phyloP scores from a whole-genome alignment of 1,139 yeast species.

The Candida sanyaensis region DNA sequence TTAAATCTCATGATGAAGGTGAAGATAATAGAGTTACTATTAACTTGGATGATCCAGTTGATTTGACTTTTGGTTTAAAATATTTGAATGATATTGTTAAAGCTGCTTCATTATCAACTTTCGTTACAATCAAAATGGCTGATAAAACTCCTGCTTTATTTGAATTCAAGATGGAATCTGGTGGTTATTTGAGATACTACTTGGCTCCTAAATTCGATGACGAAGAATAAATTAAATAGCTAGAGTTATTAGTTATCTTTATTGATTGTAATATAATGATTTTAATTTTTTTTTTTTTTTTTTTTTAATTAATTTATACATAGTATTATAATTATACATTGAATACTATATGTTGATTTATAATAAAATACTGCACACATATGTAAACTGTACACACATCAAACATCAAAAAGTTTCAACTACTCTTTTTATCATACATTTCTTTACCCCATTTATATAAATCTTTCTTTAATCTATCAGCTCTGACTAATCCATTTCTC shows the following conservation, averaged over 20 bases:
- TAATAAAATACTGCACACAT: too few relatives aligned
- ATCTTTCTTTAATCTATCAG: slow-evolving; percentile 70
- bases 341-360: too few relatives aligned
- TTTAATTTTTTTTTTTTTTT: not conserved
- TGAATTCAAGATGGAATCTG: slow-evolving; percentile 83
- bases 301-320: too few relatives aligned
- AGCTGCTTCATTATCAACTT: slow-evolving; percentile 76
- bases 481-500: slow-evolving; percentile 73
- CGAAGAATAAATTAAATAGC: slow-evolving; percentile 52
- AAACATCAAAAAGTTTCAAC: slow-evolving; percentile 9
- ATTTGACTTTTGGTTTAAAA: slow-evolving; percentile 87
- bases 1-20: slow-evolving; percentile 81
- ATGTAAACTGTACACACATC: not conserved
- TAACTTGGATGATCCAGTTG: slow-evolving; percentile 83
- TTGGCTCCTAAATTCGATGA: slow-evolving; percentile 97
- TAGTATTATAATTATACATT: too few relatives aligned
- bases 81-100: slow-evolving; percentile 89
- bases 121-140: slow-evolving; percentile 83
- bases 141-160: slow-evolving; percentile 93
- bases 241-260: not conserved
- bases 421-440: slow-evolving; percentile 66
- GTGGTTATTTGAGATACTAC: slow-evolving; percentile 93
- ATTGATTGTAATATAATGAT: not conserved
- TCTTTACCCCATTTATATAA: slow-evolving; percentile 84
- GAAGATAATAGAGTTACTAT: slow-evolving; percentile 76